Base-by-base conservation (phyloP, 106 monocot genomes). In the Dactylorhiza incarnata region DNA sequence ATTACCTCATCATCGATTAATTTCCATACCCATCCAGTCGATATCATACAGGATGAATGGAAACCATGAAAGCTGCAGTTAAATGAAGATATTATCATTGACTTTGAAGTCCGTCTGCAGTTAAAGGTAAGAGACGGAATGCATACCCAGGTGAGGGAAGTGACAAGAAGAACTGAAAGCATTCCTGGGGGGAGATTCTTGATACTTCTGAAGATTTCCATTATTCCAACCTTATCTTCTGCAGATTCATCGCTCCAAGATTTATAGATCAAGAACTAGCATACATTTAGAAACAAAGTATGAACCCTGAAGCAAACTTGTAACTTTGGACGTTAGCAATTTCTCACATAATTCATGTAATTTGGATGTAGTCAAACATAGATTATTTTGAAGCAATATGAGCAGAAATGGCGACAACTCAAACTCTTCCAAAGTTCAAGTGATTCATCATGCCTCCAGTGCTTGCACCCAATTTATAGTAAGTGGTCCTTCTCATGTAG, bases 11-110 rank as follows among this genome's bases (percentile, higher is more conserved):
- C n/a, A n/a, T n/a, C n/a, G n/a, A n/a, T n/a, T n/a, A n/a, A n/a
- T n/a, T n/a, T n/a, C n/a, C n/a, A n/a, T n/a, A n/a, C 97, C 97
- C 97, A 99, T 99, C 97, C 97, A 99, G 71, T 99, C 97, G 2
- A 94, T 99, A 80, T 94, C 89, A 73, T 89, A 99, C 4, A 94
- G 87, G 81, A 89, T 89, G 75, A 91, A 99, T 10, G 97, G 97
- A 71, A 99, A 99, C 97, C 97, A 99, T n/a, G 97, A 83, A 6
- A 94, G 66, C 97, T 97, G 82, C 63, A 37, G 13, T 0, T 0
- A 66, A 37, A 66, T 37, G 66, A 66, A 66, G 12, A 24, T 13
- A 13, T 37, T 26, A 9, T n/a, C n/a, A n/a, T 24, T 24, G 9
- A 26, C 24, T 66, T 66, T 13, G 66, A 66, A 23, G 66, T 10